These are phyloP conservation scores for Calvatia gigantea DNA, from an alignment of 768 basidiomycete species.

Conservation along the genomic window DNA sequence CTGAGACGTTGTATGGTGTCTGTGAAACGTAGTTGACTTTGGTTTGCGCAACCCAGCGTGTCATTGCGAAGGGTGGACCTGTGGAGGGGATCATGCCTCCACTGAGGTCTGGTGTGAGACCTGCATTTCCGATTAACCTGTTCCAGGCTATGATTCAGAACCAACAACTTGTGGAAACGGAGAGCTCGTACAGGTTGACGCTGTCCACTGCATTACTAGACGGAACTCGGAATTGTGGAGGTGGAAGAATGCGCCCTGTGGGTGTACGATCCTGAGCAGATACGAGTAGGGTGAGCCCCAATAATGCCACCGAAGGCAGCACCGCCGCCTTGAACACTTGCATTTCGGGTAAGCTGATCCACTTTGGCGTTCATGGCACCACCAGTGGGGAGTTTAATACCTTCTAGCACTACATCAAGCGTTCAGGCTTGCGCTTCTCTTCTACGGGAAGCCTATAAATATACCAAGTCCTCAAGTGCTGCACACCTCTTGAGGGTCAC, in stretches of 20 bases:
- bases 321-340: not conserved
- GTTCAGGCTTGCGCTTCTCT: not conserved
- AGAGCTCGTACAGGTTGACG: not conserved
- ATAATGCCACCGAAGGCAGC: not conserved
- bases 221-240: constrained; percentile 7
- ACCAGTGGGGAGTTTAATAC: not conserved
- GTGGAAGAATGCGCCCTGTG: constrained; percentile 8
- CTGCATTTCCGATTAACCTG: constrained; percentile 66
- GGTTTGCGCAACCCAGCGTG: constrained; percentile 80
- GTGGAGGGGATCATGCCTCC: constrained; percentile 77
- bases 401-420: not conserved
- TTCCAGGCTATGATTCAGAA: no score
- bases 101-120: constrained; percentile 61
- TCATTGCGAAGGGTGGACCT: constrained; percentile 81
- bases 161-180: not conserved
- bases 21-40: constrained; percentile 71
- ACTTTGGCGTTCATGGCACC: not conserved
- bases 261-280: constrained; percentile 4
- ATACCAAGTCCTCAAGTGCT: not conserved
- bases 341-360: not conserved
- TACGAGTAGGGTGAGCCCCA: not conserved
- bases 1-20: constrained; percentile 54
- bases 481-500: not conserved
- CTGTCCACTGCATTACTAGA: constrained; percentile 4
- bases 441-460: not conserved